Evolutionary conservation across 345 rosid genomes (phyloP).

Genomic region (Viola odorata): DNA sequence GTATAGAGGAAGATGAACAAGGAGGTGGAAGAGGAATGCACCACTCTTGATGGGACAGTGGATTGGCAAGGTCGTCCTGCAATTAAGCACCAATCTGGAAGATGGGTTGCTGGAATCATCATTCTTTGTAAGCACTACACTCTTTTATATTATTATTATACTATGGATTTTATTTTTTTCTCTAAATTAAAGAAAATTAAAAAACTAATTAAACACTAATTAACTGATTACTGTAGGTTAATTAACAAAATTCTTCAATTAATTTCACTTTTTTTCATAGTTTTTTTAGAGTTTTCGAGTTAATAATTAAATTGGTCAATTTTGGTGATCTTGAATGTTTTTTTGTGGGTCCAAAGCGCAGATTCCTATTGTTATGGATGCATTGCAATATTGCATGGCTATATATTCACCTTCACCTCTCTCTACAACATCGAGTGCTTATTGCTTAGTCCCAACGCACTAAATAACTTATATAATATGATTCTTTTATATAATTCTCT

Average conservation of each 20-base stretch:
- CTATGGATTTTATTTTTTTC: background rate
- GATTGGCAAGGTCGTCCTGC: conserved; percentile 72
- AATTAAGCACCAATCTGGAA: conserved; percentile 54
- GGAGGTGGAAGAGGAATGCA: conserved; percentile 41
- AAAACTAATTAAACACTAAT: no score
- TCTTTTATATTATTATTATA: background rate
- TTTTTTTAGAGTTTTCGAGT: no score
- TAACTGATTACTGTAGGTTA: no score
- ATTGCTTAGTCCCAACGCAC: conserved; percentile 22
- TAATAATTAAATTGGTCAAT: background rate
- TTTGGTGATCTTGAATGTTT: background rate
- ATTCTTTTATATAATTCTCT: no score
- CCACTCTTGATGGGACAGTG: conserved; percentile 67
- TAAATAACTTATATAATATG: conserved; percentile 2
- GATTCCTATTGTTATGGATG: conserved; percentile 1
- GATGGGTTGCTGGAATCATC: conserved; percentile 77
- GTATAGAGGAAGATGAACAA: conserved; percentile 39
- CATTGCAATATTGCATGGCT: background rate
- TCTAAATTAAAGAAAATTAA: background rate
- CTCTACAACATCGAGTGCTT: no score
- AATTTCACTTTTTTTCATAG: no score
- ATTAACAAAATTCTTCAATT: no score
- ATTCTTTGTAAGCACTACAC: conserved; percentile 53
- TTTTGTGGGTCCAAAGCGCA: conserved; percentile 1
- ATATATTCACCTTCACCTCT: background rate